Evolutionary conservation across 2,329 filamentous ascomycete genomes (phyloP).

Genomic region (Neofusicoccum cordaticola): DNA sequence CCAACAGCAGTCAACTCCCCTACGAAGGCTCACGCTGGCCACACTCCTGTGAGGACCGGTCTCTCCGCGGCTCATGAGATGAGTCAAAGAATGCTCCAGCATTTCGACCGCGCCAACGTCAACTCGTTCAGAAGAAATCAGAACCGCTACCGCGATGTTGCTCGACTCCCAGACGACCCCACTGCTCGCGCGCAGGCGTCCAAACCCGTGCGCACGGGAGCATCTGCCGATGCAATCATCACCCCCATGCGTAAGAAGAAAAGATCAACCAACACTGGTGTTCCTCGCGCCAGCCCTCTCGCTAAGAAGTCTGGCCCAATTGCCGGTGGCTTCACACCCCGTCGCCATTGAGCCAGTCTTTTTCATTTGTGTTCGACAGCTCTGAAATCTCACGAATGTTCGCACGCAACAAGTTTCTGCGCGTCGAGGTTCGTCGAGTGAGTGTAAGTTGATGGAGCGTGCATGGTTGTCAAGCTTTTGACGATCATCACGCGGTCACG

Average conservation of each 20-base stretch:
- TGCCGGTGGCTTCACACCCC: constrained; percentile 7
- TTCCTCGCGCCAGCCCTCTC: constrained; percentile 12
- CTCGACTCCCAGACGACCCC: constrained; percentile 36
- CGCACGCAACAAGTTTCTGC: background rate
- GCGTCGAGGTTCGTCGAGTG: background rate
- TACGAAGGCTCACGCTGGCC: constrained; percentile 27
- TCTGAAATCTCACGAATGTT: background rate
- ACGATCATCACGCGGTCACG: background rate
- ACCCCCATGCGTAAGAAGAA: constrained; percentile 37
- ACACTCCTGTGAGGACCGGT: constrained; percentile 30
- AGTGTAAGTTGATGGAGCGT: constrained; percentile 3
- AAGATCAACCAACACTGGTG: background rate
- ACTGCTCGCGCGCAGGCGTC: constrained; percentile 35
- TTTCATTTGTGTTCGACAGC: background rate
- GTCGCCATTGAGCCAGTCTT: background rate
- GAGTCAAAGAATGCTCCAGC: constrained; percentile 33
- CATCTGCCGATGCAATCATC: constrained; percentile 39
- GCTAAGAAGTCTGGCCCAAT: constrained; percentile 15
- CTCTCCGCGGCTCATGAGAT: constrained; percentile 15
- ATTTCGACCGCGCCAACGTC: constrained; percentile 40
- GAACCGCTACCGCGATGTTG: constrained; percentile 36
- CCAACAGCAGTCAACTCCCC: constrained; percentile 36
- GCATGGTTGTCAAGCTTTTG: background rate
- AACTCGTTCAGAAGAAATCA: constrained; percentile 41
- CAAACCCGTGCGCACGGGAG: constrained; percentile 36